Conservation (phyloP, 495 filamentous ascomycete genomes). For the Sporormia fimetaria region DNA sequence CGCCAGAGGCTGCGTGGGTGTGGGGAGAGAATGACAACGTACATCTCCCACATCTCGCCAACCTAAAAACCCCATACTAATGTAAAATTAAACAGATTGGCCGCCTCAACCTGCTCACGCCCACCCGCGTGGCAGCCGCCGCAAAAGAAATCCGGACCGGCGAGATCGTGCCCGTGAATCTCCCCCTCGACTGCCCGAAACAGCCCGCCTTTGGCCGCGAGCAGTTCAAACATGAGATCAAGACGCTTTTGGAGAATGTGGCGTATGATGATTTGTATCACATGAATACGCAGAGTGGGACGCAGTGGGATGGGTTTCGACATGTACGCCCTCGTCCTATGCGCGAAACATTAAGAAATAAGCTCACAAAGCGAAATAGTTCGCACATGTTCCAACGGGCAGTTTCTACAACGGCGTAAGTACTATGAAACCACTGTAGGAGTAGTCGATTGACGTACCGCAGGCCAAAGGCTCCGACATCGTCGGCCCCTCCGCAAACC, state of each 20-base stretch:
- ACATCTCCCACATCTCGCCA: background rate
- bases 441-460: no score
- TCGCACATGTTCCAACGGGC: constrained; percentile 32
- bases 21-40: constrained; percentile 48
- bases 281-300: constrained; percentile 65
- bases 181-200: constrained; percentile 44
- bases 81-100: constrained; percentile 27
- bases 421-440: background rate
- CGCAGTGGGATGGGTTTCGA: constrained; percentile 71
- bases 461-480: constrained; percentile 42
- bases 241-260: constrained; percentile 38
- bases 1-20: constrained; percentile 45
- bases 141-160: constrained; percentile 45
- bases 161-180: constrained; percentile 38
- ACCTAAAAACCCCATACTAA: background rate
- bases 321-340: constrained; percentile 36
- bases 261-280: constrained; percentile 58
- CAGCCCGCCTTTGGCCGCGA: constrained; percentile 45
- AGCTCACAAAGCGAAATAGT: background rate
- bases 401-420: constrained; percentile 42
- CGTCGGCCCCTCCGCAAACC: constrained; percentile 38
- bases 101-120: constrained; percentile 48
- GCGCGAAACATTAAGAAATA: background rate
- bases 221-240: constrained; percentile 46
- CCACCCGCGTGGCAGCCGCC: constrained; percentile 40